Base-by-base conservation (phyloP, 768 basidiomycete species). In the Phlebiopsis flavidoalba region DNA sequence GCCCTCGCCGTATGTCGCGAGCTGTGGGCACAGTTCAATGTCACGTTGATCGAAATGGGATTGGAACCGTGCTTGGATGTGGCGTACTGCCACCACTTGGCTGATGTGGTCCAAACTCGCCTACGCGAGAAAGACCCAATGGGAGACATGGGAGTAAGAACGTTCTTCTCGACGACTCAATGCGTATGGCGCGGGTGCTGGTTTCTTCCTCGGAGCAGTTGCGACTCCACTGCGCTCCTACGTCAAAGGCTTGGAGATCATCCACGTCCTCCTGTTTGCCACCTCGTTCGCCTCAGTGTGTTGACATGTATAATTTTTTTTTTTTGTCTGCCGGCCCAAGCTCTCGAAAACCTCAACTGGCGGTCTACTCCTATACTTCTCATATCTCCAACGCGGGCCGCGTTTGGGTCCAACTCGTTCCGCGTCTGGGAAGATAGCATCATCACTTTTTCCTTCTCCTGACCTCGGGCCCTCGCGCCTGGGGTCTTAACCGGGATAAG, bases 381-480 rank as follows among this genome's bases (percentile, higher is more conserved):
- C 58, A 59, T 84, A 59, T 76, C 93, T 2, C 95, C 98, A 67
- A 73, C 87, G 1, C 26, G 26, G n/a, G 57, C 89, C 3, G 77
- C 88, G 7, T 96, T 96, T 73, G 82, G 88, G 15, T 96, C 95
- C 24, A 98, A 98, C 76, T 97, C 95, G 0, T 96, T 93, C 77
- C 93, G 91, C n/a, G 83, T 98, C 72, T 98, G 95, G 94, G 97
- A 99, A 80, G 95, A 98, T 71, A 82, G 83, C 35, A 77, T 92
- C 58, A 79, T 89, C 11, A 83, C 86, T 8, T 95, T 8, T 95
- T 87, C 80, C 80, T 98, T 57, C 75, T 87, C 61, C 70, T 87
- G 48, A 83, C 82, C 40, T 89, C 84, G 35, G n/a, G n/a, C n/a
- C n/a, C 74, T 93, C 40, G 73, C 84, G 11, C 85, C 87, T 0